These are phyloP conservation scores for Fusarium hainanense DNA, from an alignment of 2,329 filamentous ascomycete species.

Conservation along the genomic window DNA sequence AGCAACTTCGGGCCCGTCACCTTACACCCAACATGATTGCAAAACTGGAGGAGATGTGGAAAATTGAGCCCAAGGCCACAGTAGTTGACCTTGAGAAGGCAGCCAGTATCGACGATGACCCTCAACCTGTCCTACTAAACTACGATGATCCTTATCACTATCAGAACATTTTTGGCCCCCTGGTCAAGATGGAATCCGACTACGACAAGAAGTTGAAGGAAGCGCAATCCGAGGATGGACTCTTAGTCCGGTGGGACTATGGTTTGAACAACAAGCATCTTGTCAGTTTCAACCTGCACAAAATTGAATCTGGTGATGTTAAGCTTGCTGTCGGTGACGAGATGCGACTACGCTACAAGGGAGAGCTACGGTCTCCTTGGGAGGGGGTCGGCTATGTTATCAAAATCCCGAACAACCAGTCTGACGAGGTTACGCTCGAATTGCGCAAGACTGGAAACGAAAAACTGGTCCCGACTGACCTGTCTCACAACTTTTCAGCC, in stretches of 20 bases:
- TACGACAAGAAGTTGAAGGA: conserved; percentile 99
- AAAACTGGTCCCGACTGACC: conserved; percentile 94
- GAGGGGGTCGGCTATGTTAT: conserved; percentile 99
- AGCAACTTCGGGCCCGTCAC: conserved; percentile 94
- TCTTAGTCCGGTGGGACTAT: conserved; percentile 93
- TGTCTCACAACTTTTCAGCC: conserved; percentile 96
- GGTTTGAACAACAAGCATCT: conserved; percentile 98
- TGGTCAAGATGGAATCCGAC: conserved; percentile 99
- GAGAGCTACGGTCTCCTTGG: conserved; percentile 91
- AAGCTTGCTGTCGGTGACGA: conserved; percentile 98
- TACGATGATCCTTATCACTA: conserved; percentile 99
- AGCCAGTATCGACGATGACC: conserved; percentile 92
- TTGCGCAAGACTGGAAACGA: conserved; percentile 94
- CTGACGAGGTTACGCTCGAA: conserved; percentile 95
- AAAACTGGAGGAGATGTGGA: conserved; percentile 98
- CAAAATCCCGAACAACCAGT: conserved; percentile 99
- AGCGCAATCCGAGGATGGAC: conserved; percentile 94
- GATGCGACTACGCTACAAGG: conserved; percentile 97
- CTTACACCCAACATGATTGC: conserved; percentile 94
- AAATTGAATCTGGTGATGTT: conserved; percentile 96
- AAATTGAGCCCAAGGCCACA: conserved; percentile 89
- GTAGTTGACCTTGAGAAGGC: conserved; percentile 92
- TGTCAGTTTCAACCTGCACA: conserved; percentile 94
- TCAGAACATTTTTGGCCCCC: conserved; percentile 96
- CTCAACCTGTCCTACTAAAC: conserved; percentile 87